Base-by-base conservation (phyloP, 2,329 filamentous ascomycete genomes). In the Paradendryphiella salina region DNA sequence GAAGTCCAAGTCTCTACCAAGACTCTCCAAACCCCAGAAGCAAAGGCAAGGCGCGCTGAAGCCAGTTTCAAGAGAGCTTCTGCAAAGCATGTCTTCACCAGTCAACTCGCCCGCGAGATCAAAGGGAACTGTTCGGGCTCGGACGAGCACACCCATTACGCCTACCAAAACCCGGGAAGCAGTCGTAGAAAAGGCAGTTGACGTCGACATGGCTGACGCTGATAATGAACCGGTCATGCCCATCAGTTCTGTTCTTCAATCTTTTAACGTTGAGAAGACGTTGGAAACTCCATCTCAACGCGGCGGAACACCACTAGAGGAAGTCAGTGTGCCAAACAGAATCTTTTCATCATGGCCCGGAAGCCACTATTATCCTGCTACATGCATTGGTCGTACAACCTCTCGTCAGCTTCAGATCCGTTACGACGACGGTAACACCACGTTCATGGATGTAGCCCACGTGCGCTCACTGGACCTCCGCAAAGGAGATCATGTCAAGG, bases 261-360 rank as follows among this genome's bases (percentile, higher is more conserved):
- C 56, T 6, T 15, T 38, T 31, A 40, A 57, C 8, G 20, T 47
- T 5, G 46, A 54, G 31, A 46, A 26, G 35, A 52, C n/a, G 9
- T 37, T 18, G 33, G 47, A 40, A 20, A 36, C 18, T 33, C 20
- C 20, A 34, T 59, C 28, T 18, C 42, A 38, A 39, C 51, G 35
- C 51, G 62, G 20, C 13, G 62, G 51, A 29, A 52, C 58, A 15
- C 59, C 64, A 8, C 45, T 57, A 3, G 57, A 52, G 10, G 59
- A 66, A 20, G 31, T 73, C 8, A 58, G 77, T 18, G 73, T 76
- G 10, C 77, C 78, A 4, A 80, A 81, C 46, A 77, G 84, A 53
- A 77, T 86, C 0, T 77, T 85, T 54, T 82, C 83, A 6, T 74
- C 76, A 21, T 86, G 83, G 77, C 82, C 78, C 56, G 79, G 80